Evolutionary conservation across 768 basidiomycete genomes (phyloP).

Genomic region (Stropharia rugosoannulata): DNA sequence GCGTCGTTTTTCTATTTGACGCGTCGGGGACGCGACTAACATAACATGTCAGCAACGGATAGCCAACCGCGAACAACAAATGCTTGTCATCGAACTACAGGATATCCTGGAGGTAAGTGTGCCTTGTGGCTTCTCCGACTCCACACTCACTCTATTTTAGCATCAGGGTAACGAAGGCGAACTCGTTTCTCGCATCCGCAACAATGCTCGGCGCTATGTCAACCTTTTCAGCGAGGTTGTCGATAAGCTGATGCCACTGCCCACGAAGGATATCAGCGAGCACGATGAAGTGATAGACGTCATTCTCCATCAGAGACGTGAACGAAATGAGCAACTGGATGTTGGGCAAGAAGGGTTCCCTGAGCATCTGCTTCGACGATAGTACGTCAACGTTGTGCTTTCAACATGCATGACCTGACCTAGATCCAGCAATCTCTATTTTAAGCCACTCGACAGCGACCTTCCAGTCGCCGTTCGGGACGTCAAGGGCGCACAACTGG

Average conservation of each 20-base stretch:
- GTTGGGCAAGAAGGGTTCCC: constrained; percentile 81
- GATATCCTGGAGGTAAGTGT: constrained; percentile 70
- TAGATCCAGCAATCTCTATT: constrained; percentile 81
- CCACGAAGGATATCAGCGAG: constrained; percentile 87
- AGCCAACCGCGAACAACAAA: constrained; percentile 91
- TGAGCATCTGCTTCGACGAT: constrained; percentile 87
- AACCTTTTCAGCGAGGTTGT: constrained; percentile 87
- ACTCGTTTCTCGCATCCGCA: constrained; percentile 75
- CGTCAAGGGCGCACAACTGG: constrained; percentile 84
- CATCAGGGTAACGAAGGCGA: constrained; percentile 70
- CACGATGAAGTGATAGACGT: constrained; percentile 96
- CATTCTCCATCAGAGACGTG: constrained; percentile 89
- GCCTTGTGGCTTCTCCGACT: neutral
- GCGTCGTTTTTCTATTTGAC: constrained; percentile 30
- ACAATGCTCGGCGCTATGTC: constrained; percentile 89
- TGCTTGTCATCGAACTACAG: constrained; percentile 85
- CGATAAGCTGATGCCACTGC: constrained; percentile 85
- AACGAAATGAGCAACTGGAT: constrained; percentile 82
- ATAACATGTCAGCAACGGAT: constrained; percentile 68
- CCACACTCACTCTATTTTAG: constrained; percentile 33
- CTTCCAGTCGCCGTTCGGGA: constrained; percentile 87
- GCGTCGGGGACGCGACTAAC: constrained; percentile 26
- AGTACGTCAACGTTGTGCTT: constrained; percentile 58
- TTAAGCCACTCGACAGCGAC: constrained; percentile 80
- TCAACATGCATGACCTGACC: constrained; percentile 13